These are phyloP conservation scores for Fusarium equiseti DNA, from an alignment of 2,329 filamentous ascomycete genomes.

Conservation along the genomic window DNA sequence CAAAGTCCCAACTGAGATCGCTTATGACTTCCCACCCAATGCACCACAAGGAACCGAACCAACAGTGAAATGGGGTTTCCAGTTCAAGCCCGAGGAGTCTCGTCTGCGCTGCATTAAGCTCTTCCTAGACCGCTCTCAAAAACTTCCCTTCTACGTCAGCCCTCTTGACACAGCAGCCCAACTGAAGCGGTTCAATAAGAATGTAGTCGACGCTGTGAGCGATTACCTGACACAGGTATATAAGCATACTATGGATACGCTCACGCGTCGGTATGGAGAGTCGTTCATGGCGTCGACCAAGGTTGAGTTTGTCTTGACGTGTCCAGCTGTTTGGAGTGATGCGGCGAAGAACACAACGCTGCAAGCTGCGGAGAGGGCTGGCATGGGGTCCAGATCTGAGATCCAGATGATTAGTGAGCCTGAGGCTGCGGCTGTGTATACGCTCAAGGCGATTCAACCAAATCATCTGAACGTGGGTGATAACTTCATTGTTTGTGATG, in stretches of 20 bases:
- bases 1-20: constrained; percentile 86
- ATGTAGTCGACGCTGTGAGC: constrained; percentile 81
- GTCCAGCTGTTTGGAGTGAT: constrained; percentile 87
- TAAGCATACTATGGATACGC: constrained; percentile 81
- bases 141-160: constrained; percentile 83
- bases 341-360: constrained; percentile 86
- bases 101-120: constrained; percentile 86
- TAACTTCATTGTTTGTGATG: constrained; percentile 73
- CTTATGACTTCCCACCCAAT: constrained; percentile 62
- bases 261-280: constrained; percentile 80
- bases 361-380: constrained; percentile 80
- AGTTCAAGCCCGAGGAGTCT: constrained; percentile 82
- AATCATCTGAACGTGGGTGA: constrained; percentile 78
- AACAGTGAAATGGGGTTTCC: constrained; percentile 81
- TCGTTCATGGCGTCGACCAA: constrained; percentile 81
- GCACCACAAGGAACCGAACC: constrained; percentile 56
- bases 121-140: constrained; percentile 83
- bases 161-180: constrained; percentile 81
- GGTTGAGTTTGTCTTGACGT: constrained; percentile 83
- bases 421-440: constrained; percentile 84
- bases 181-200: constrained; percentile 79
- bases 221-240: constrained; percentile 84
- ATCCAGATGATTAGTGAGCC: constrained; percentile 86
- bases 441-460: constrained; percentile 81
- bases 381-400: constrained; percentile 77